These are phyloP conservation scores for Trichoderma sp. DNA, from an alignment of 2,329 filamentous ascomycete species.

Conservation along the genomic window DNA sequence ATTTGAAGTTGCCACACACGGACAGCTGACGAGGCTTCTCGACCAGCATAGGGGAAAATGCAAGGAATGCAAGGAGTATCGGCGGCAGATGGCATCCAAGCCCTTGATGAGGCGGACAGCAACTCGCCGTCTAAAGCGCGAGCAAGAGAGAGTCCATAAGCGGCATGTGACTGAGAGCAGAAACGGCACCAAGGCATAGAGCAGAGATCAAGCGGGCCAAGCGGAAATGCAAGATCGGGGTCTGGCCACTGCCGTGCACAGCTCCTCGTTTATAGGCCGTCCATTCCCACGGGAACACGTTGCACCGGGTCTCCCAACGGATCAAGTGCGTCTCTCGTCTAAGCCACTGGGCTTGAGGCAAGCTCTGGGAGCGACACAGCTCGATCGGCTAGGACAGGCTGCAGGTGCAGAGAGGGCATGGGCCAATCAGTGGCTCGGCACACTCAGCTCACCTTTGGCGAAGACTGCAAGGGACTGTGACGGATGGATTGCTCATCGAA, in stretches of 20 bases:
- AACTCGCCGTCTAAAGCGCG: background rate
- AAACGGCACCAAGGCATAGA: background rate
- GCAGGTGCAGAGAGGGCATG: background rate
- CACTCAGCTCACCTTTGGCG: slow-evolving; percentile 25
- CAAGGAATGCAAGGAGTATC: background rate
- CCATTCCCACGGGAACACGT: slow-evolving; percentile 22
- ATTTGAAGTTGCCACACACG: too few species aligned
- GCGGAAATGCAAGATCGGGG: slow-evolving; percentile 1
- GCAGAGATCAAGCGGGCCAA: slow-evolving; percentile 6
- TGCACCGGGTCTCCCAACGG: slow-evolving; percentile 18
- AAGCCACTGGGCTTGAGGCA: slow-evolving; percentile 24
- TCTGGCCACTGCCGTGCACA: slow-evolving; percentile 15
- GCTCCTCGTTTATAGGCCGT: background rate
- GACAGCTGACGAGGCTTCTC: too few species aligned
- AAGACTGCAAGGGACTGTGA: slow-evolving; percentile 10
- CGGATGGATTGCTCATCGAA: background rate
- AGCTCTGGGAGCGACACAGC: slow-evolving; percentile 14
- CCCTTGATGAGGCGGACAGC: background rate
- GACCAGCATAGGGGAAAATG: background rate
- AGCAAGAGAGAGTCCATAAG: background rate
- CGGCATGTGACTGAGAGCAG: background rate
- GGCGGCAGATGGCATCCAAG: background rate
- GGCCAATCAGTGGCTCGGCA: slow-evolving; percentile 20
- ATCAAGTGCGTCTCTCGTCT: background rate
- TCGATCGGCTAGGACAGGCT: slow-evolving; percentile 11